Evolutionary conservation across 176 grass and related monocot species (phyloP).

Genomic region (Pharus latifolius): DNA sequence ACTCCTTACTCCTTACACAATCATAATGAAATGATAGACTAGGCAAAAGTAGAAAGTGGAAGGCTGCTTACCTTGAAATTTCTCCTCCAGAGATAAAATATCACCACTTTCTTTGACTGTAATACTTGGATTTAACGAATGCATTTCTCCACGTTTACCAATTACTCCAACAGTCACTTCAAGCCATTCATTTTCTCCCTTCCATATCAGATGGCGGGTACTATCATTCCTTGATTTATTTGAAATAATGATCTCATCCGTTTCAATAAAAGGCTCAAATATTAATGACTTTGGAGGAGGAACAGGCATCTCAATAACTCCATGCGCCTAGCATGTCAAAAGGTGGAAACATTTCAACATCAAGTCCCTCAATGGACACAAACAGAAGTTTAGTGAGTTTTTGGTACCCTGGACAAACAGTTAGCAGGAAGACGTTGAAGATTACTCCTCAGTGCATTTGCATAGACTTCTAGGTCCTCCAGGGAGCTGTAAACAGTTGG

Average conservation of each 20-base stretch:
- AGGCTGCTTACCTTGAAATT: conserved; percentile 69
- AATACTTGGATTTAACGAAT: conserved; percentile 77
- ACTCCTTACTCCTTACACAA: no score
- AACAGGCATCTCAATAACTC: conserved; percentile 85
- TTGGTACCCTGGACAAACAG: conserved; percentile 67
- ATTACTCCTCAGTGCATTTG: conserved; percentile 39
- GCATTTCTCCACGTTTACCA: conserved; percentile 75
- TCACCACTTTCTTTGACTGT: conserved; percentile 93
- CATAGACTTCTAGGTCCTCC: conserved; percentile 73
- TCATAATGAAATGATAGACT: not conserved
- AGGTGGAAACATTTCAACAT: not conserved
- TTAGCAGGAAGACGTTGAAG: conserved; percentile 69
- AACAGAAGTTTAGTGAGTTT: not conserved
- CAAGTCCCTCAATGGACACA: not conserved
- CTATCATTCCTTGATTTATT: conserved; percentile 35
- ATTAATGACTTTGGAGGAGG: conserved; percentile 63
- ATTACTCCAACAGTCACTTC: conserved; percentile 84
- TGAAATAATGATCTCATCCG: conserved; percentile 77
- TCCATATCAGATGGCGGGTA: conserved; percentile 49
- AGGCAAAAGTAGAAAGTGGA: not conserved
- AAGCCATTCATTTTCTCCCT: conserved; percentile 70
- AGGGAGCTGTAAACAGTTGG: conserved; percentile 39
- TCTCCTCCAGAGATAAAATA: conserved; percentile 94
- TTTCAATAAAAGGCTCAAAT: conserved; percentile 94
- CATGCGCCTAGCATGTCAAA: conserved; percentile 63